phyloP scores from a whole-genome alignment of 179 eudicot species.

The Camellia oleifera region DNA sequence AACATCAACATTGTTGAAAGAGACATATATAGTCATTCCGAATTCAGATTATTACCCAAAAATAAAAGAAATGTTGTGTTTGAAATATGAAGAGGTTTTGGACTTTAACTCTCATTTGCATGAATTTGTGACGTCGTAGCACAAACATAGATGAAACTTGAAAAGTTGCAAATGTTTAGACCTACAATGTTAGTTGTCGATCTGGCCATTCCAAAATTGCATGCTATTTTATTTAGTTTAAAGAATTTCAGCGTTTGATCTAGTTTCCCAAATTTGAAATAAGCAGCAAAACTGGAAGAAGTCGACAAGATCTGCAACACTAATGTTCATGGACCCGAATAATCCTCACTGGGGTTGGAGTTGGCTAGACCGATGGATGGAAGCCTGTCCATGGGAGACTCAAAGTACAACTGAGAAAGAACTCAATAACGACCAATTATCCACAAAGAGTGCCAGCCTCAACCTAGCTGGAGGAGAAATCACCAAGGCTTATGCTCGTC shows the following conservation, averaged over 20 bases:
- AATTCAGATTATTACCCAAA: neutral
- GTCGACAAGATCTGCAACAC: slow-evolving; percentile 52
- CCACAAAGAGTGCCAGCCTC: slow-evolving; percentile 29
- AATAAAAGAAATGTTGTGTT: neutral
- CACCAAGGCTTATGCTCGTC: slow-evolving; percentile 47
- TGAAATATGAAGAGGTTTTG: neutral
- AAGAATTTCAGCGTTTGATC: neutral
- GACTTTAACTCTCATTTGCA: neutral
- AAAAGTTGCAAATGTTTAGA: neutral
- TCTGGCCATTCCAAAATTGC: neutral
- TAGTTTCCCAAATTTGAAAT: slow-evolving; percentile 5
- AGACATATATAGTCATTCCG: neutral
- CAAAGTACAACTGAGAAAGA: slow-evolving; percentile 48
- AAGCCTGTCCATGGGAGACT: slow-evolving; percentile 69
- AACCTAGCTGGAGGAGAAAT: slow-evolving; percentile 36
- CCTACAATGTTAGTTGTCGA: neutral
- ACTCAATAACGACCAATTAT: slow-evolving; percentile 27
- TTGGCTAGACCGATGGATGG: slow-evolving; percentile 92
- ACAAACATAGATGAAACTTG: neutral
- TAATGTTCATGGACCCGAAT: slow-evolving; percentile 81
- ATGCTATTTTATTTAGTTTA: neutral
- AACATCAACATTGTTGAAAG: too few species aligned
- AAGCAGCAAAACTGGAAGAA: slow-evolving; percentile 83
- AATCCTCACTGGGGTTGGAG: slow-evolving; percentile 99
- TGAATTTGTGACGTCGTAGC: neutral